Conservation (phyloP, 495 filamentous ascomycete genomes). For the Pseudoneurospora amorphoporcata region DNA sequence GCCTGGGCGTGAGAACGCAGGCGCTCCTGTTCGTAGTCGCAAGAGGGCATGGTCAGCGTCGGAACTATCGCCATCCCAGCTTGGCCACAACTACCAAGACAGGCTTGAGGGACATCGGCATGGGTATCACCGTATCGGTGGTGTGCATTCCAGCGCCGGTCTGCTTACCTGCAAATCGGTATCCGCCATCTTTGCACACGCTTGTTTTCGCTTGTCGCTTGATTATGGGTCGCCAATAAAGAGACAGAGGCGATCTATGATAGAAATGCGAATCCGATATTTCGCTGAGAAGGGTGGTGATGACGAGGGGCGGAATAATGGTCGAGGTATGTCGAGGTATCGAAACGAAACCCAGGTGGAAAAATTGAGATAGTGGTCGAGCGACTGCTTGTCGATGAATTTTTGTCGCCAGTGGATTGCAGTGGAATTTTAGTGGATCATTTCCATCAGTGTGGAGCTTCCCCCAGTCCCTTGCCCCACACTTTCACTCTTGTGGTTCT, state of each 20-base stretch:
- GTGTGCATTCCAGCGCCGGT: not conserved
- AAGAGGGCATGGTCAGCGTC: slow-evolving; percentile 1
- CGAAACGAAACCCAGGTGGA: slow-evolving; percentile 4
- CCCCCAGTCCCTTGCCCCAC: slow-evolving; percentile 4
- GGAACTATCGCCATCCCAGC: not conserved
- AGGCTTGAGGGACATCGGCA: not conserved
- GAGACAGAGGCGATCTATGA: not conserved
- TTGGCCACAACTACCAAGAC: not conserved
- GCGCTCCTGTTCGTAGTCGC: slow-evolving; percentile 51
- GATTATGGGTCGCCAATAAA: not conserved
- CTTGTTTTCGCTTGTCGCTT: not conserved
- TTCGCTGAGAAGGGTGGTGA: not conserved
- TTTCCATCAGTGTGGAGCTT: slow-evolving; percentile 16
- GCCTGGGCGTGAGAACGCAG: slow-evolving; percentile 74
- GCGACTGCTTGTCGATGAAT: slow-evolving; percentile 16
- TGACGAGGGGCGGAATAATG: not conserved
- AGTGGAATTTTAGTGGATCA: slow-evolving; percentile 16
- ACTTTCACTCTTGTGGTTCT: not conserved
- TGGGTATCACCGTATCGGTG: not conserved
- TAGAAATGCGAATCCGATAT: not conserved
- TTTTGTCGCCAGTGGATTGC: slow-evolving; percentile 18
- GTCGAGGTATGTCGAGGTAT: slow-evolving; percentile 6
- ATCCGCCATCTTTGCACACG: slow-evolving; percentile 16
- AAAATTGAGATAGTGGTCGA: slow-evolving; percentile 9
- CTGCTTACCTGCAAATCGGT: slow-evolving; percentile 19